phyloP scores from a whole-genome alignment of 75 land plant species.

The Larix kaempferi region DNA sequence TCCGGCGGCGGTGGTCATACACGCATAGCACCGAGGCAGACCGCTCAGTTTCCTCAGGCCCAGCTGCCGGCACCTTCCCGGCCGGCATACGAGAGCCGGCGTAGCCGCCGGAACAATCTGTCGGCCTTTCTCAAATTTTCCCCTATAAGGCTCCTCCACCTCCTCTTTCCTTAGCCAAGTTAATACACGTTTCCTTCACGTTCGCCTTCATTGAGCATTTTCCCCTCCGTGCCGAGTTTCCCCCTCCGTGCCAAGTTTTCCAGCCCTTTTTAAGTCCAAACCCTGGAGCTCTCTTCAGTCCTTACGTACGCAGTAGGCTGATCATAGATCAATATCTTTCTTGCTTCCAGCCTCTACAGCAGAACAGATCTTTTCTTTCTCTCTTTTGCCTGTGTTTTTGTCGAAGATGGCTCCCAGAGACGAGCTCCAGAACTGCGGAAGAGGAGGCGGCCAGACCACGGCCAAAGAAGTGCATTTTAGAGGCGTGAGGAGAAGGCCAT shows the following conservation, averaged over 20 bases:
- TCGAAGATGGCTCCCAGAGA: background rate
- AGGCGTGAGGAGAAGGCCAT: constrained; percentile 30
- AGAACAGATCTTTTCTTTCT: too few species aligned
- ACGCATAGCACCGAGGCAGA: background rate
- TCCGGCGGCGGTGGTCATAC: constrained; percentile 12
- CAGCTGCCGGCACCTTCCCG: constrained; percentile 13
- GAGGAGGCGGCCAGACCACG: background rate
- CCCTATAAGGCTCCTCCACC: constrained; percentile 12
- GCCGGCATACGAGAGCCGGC: constrained; percentile 7
- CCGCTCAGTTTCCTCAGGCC: constrained; percentile 12
- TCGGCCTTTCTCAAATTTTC: background rate
- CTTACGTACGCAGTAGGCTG: background rate
- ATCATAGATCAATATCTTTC: background rate
- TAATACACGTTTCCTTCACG: constrained; percentile 8
- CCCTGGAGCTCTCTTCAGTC: background rate
- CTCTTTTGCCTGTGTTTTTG: background rate
- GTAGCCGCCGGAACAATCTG: constrained; percentile 12
- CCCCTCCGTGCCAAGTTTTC: too few species aligned
- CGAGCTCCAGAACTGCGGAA: background rate
- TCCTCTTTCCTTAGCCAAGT: background rate
- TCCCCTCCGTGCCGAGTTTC: too few species aligned
- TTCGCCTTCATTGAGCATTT: background rate
- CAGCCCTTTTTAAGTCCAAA: too few species aligned
- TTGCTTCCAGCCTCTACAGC: background rate
- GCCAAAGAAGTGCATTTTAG: constrained; percentile 14